phyloP scores from a whole-genome alignment of 83 land plant genomes.

The Thuja plicata region DNA sequence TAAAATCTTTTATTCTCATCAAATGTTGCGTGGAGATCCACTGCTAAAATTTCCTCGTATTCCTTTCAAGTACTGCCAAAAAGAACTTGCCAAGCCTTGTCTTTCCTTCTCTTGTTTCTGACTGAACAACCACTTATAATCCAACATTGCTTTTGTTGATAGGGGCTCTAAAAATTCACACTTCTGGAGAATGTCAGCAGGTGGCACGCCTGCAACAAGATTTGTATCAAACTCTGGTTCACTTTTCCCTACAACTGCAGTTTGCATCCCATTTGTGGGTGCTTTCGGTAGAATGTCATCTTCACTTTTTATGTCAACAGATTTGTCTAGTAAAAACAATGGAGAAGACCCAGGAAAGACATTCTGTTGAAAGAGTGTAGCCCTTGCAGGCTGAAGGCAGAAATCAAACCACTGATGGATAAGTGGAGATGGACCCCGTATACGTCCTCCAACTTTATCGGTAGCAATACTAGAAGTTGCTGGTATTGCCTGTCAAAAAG shows the following conservation, averaged over 20 bases:
- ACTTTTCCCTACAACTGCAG: constrained; percentile 13
- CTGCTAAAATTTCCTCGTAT: constrained; percentile 2
- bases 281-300: neutral
- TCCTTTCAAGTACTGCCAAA: constrained; percentile 12
- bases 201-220: constrained; percentile 69
- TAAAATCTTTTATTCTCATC: neutral
- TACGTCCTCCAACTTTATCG: constrained; percentile 69
- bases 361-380: constrained; percentile 65
- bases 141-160: constrained; percentile 42
- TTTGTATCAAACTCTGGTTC: constrained; percentile 67
- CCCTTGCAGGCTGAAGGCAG: constrained; percentile 82
- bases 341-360: constrained; percentile 84
- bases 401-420: constrained; percentile 93
- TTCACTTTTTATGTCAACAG: neutral
- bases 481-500: constrained; percentile 72
- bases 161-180: constrained; percentile 93
- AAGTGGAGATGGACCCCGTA: constrained; percentile 88
- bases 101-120: constrained; percentile 17
- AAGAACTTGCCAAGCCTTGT: constrained; percentile 1
- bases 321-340: constrained; percentile 18
- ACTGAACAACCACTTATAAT: constrained; percentile 55
- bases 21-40: neutral
- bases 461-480: constrained; percentile 54
- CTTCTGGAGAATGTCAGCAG: constrained; percentile 59
- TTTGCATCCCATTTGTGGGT: constrained; percentile 19